A percentile compares a stretch with the other conserved stretches of the same genome.
phyloP scores from a whole-genome alignment of 1,284 basidiomycete genomes.

The Ustilago esculenta region DNA sequence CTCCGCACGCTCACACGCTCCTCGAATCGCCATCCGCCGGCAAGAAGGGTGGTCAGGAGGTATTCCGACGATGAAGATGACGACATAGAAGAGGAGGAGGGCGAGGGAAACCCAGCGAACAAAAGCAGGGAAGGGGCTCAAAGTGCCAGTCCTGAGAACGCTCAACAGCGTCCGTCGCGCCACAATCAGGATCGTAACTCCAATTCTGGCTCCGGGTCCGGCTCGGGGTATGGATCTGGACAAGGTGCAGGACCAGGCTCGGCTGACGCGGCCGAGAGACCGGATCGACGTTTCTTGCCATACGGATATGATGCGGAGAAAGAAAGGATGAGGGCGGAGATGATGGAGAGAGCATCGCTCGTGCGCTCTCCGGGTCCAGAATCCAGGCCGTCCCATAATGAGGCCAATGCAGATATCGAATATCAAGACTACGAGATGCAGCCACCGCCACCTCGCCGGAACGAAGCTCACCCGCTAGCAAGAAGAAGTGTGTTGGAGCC shows the following conservation, averaged over 20 bases:
- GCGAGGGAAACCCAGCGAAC: slow-evolving; percentile 5
- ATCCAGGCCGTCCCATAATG: not conserved
- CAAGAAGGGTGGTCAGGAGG: slow-evolving; percentile 51
- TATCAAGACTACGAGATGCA: slow-evolving; percentile 34
- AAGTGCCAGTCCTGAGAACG: slow-evolving; percentile 21
- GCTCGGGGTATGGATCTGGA: slow-evolving; percentile 26
- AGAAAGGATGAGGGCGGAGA: slow-evolving; percentile 36
- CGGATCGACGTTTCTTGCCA: slow-evolving; percentile 26
- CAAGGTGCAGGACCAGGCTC: slow-evolving; percentile 15
- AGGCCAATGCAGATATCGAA: not conserved
- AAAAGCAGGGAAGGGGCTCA: slow-evolving; percentile 25
- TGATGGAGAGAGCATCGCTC: slow-evolving; percentile 46
- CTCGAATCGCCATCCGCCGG: slow-evolving; percentile 47
- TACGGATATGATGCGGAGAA: slow-evolving; percentile 47
- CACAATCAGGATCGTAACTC: slow-evolving; percentile 33
- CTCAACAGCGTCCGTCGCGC: slow-evolving; percentile 3
- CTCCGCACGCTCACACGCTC: slow-evolving; percentile 47
- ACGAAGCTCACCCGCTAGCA: slow-evolving; percentile 40
- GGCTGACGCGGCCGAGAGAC: slow-evolving; percentile 17
- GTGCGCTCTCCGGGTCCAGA: slow-evolving; percentile 42
- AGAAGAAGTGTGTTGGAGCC: slow-evolving; percentile 12
- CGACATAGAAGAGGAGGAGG: slow-evolving; percentile 35
- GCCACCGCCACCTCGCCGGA: slow-evolving; percentile 38
- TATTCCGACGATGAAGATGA: slow-evolving; percentile 61
- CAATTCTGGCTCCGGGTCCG: slow-evolving; percentile 24